Percentiles rank a stretch among this genome's conserved stretches.
These are phyloP conservation scores for Aspergillus bridgeri DNA, from an alignment of 495 filamentous ascomycete genomes.

Conservation along the genomic window DNA sequence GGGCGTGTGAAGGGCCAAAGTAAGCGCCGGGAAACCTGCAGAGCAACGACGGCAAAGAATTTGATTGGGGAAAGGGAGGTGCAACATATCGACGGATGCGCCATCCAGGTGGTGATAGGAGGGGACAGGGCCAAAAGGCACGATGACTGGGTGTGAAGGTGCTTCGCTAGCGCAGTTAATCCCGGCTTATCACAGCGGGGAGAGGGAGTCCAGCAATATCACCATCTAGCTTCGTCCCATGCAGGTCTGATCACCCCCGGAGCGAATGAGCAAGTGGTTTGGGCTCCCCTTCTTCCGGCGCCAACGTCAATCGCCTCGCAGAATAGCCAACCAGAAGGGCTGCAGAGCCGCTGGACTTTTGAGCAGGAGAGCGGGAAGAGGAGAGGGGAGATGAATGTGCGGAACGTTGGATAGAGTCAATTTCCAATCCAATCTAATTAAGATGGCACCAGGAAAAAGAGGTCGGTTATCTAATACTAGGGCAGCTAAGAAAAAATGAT, in stretches of 20 bases:
- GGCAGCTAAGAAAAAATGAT: too few relatives aligned
- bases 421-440: too few relatives aligned
- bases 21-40: conserved; percentile 33
- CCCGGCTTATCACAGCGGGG: conserved; percentile 41
- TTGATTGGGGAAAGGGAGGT: conserved; percentile 28
- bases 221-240: conserved; percentile 20
- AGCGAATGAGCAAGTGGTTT: conserved; percentile 15
- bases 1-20: conserved; percentile 13
- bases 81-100: conserved; percentile 18
- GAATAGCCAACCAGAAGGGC: conserved; percentile 30
- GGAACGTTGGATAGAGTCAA: too few relatives aligned
- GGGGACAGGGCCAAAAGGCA: conserved; percentile 6
- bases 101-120: conserved; percentile 1
- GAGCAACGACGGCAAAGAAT: conserved; percentile 10
- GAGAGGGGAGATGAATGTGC: not conserved
- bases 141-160: conserved; percentile 26
- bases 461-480: too few relatives aligned
- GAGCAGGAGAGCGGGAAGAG: not conserved
- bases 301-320: conserved; percentile 31
- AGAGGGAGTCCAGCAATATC: conserved; percentile 8
- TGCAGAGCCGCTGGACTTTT: conserved; percentile 30
- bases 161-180: conserved; percentile 23
- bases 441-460: too few relatives aligned
- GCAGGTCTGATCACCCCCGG: conserved; percentile 34
- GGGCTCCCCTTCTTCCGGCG: conserved; percentile 27